These are phyloP conservation scores for Daldinia bambusicola DNA, from an alignment of 495 filamentous ascomycete species.

Conservation along the genomic window DNA sequence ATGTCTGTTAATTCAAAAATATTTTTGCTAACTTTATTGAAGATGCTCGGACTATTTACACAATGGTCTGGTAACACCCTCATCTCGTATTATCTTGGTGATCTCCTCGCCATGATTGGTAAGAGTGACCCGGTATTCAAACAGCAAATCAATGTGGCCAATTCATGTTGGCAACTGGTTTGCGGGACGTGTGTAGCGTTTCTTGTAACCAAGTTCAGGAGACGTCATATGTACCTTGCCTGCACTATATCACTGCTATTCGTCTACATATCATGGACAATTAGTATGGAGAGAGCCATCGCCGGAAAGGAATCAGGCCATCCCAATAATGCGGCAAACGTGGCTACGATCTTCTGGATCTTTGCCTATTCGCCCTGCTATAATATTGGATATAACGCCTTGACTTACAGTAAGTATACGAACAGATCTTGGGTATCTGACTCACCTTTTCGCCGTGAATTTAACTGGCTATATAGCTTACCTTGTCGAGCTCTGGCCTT, in stretches of 20 bases:
- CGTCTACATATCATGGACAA: slow-evolving; percentile 69
- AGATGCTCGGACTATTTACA: slow-evolving; percentile 64
- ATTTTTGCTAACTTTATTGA: not conserved
- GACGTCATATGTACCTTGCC: slow-evolving; percentile 68
- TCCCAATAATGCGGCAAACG: slow-evolving; percentile 52
- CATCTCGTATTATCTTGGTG: slow-evolving; percentile 66
- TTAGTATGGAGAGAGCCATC: slow-evolving; percentile 65
- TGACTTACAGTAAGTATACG: slow-evolving; percentile 67
- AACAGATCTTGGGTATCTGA: not conserved
- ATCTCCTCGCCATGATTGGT: slow-evolving; percentile 60
- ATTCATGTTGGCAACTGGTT: slow-evolving; percentile 66
- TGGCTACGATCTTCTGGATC: slow-evolving; percentile 68
- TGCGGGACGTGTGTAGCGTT: slow-evolving; percentile 59
- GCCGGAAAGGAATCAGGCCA: slow-evolving; percentile 51
- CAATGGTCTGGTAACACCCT: slow-evolving; percentile 63
- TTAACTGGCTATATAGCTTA: slow-evolving; percentile 54
- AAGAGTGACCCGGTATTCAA: slow-evolving; percentile 63
- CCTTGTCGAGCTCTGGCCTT: slow-evolving; percentile 73
- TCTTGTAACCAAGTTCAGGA: slow-evolving; percentile 63
- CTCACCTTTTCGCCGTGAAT: slow-evolving; percentile 5
- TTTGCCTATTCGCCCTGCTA: slow-evolving; percentile 72
- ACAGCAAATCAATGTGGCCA: slow-evolving; percentile 67
- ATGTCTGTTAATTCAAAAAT: not conserved
- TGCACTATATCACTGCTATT: slow-evolving; percentile 62
- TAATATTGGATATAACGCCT: slow-evolving; percentile 73